Evolutionary conservation across 768 basidiomycete genomes (phyloP).

Genomic region (Xerocomus brunneocitrinus): DNA sequence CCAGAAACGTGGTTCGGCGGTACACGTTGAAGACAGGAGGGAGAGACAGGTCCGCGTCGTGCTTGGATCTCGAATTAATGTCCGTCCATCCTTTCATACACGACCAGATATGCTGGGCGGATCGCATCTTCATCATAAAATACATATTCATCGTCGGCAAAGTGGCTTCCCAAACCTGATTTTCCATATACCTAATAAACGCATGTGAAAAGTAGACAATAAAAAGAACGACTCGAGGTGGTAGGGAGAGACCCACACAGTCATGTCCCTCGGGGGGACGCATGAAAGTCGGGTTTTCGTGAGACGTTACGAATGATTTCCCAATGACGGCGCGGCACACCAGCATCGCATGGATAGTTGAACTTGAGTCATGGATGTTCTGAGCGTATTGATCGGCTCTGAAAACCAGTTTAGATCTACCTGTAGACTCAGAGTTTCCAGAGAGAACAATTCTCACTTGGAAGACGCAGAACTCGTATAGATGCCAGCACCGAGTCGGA

Average conservation of each 20-base stretch:
- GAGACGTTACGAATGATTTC: not conserved
- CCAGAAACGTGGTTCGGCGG: not conserved
- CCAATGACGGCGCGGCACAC: conserved; percentile 25
- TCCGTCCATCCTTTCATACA: conserved; percentile 10
- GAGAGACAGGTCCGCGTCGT: not conserved
- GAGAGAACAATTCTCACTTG: conserved; percentile 12
- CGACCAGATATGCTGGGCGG: conserved; percentile 21
- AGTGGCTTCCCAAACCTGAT: conserved; percentile 9
- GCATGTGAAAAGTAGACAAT: not conserved
- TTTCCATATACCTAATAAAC: conserved; percentile 11
- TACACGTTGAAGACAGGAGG: not conserved
- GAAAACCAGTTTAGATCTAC: not conserved
- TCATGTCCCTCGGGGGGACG: conserved; percentile 18
- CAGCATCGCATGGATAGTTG: conserved; percentile 17
- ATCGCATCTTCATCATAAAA: conserved; percentile 25
- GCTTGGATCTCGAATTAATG: not conserved
- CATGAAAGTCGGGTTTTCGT: conserved; percentile 11
- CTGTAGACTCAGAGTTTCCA: not conserved
- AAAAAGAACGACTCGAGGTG: not conserved
- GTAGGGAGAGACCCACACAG: conserved; percentile 10
- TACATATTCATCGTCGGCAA: conserved; percentile 22
- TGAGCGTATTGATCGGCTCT: conserved; percentile 19
- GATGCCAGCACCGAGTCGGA: conserved; percentile 25
- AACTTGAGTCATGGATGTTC: conserved; percentile 6
- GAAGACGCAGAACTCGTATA: conserved; percentile 21